A percentile compares a stretch with the other conserved stretches of the same genome.
phyloP scores from a whole-genome alignment of 495 filamentous ascomycete species.

The Aspergillus sclerotioniger region DNA sequence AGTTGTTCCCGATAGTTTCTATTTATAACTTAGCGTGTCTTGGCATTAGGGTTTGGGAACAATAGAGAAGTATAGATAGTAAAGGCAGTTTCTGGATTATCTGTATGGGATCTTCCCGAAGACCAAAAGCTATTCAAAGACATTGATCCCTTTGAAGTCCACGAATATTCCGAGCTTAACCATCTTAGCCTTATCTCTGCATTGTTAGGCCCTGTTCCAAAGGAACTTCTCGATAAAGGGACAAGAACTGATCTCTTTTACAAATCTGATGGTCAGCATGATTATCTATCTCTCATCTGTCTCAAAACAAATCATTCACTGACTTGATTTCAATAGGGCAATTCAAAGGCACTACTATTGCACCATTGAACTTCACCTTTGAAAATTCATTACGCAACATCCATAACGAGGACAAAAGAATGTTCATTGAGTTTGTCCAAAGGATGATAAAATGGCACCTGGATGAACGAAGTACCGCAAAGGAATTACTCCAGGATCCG shows the following conservation, averaged over 20 bases:
- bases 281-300: too few species aligned
- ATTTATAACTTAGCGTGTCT: too few species aligned
- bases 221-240: background rate
- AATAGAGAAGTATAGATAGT: too few species aligned
- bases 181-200: background rate
- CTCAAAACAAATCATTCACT: background rate
- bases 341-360: background rate
- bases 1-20: too few species aligned
- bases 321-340: background rate
- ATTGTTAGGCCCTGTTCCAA: background rate
- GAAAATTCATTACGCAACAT: conserved; percentile 23
- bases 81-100: too few species aligned
- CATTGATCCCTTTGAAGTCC: background rate
- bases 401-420: conserved; percentile 27
- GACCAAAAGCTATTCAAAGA: background rate
- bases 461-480: conserved; percentile 33
- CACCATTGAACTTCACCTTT: conserved; percentile 14
- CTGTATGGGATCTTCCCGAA: conserved; percentile 5
- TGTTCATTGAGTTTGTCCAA: conserved; percentile 32
- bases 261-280: background rate
- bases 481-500: conserved; percentile 30
- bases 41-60: too few species aligned
- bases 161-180: background rate
- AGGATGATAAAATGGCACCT: conserved; percentile 34
- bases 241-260: background rate